Evolutionary conservation across 768 basidiomycete species (phyloP).

Genomic region (Leccinum pellstonianum): DNA sequence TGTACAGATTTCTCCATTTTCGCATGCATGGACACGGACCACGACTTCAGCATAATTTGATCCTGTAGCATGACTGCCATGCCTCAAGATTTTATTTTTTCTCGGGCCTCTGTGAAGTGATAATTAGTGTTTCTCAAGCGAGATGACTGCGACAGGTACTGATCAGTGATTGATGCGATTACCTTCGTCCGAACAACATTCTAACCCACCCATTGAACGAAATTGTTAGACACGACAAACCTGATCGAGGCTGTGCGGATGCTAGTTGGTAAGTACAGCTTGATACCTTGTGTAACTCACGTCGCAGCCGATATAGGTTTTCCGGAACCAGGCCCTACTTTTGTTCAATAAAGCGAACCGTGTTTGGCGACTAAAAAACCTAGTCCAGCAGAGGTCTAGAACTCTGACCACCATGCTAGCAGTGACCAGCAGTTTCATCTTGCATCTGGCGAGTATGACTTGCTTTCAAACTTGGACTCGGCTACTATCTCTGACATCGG

Average conservation of each 20-base stretch:
- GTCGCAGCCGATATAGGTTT: constrained; percentile 12
- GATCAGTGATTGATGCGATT: constrained; percentile 17
- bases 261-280: constrained; percentile 19
- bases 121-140: constrained; percentile 7
- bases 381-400: not conserved
- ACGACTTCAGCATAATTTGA: constrained; percentile 39
- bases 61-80: constrained; percentile 33
- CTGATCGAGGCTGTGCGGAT: constrained; percentile 15
- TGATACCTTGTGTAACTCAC: too few relatives aligned
- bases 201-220: not conserved
- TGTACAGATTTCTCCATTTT: constrained; percentile 33
- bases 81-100: constrained; percentile 34
- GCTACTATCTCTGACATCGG: not conserved
- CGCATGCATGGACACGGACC: constrained; percentile 39
- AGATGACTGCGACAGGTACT: constrained; percentile 22
- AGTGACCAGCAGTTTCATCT: not conserved
- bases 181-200: constrained; percentile 9
- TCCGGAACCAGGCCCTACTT: not conserved
- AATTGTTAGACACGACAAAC: constrained; percentile 17
- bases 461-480: not conserved
- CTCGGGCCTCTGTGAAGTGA: constrained; percentile 42
- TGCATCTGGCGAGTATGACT: not conserved
- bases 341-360: not conserved
- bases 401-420: not conserved
- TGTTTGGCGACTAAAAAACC: not conserved